Conservation (phyloP, 495 filamentous ascomycete genomes). For the Podospora pseudopauciseta region DNA sequence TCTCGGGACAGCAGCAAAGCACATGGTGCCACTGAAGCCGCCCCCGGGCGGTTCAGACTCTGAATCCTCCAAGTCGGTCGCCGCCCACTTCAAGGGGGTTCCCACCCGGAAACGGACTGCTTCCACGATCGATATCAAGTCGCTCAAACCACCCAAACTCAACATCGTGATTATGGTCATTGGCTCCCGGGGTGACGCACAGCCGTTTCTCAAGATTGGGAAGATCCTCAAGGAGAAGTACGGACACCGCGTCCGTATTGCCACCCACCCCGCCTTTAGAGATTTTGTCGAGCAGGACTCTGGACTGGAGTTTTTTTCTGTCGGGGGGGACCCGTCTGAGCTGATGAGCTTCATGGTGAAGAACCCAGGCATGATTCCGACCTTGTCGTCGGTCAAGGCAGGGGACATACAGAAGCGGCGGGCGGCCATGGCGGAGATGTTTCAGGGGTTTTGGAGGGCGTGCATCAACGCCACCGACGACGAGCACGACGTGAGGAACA, state of each 20-base stretch:
- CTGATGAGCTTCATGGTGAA: conserved; percentile 88
- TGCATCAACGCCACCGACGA: conserved; percentile 64
- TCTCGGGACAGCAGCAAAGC: conserved; percentile 54
- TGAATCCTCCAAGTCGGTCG: neutral
- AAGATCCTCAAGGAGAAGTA: conserved; percentile 57
- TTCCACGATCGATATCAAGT: neutral
- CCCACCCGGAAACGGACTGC: neutral
- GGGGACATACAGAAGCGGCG: conserved; percentile 67
- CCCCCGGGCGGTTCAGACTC: conserved; percentile 11
- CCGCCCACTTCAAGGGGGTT: conserved; percentile 4
- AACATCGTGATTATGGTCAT: conserved; percentile 81
- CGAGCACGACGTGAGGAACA: conserved; percentile 48
- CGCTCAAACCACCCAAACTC: conserved; percentile 30
- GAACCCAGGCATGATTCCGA: conserved; percentile 75
- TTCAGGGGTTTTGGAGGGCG: conserved; percentile 76
- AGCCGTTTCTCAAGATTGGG: conserved; percentile 69
- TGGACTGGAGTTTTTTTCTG: conserved; percentile 73
- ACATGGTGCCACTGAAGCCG: conserved; percentile 27
- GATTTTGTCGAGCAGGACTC: conserved; percentile 61
- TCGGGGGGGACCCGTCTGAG: conserved; percentile 73
- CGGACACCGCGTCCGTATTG: conserved; percentile 72
- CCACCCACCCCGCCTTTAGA: conserved; percentile 70
- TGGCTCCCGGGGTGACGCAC: conserved; percentile 73
- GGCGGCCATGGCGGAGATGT: conserved; percentile 63
- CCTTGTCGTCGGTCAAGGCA: conserved; percentile 59